Evolutionary conservation across 768 basidiomycete species (phyloP).

Genomic region (Rhodotorula diobovata): DNA sequence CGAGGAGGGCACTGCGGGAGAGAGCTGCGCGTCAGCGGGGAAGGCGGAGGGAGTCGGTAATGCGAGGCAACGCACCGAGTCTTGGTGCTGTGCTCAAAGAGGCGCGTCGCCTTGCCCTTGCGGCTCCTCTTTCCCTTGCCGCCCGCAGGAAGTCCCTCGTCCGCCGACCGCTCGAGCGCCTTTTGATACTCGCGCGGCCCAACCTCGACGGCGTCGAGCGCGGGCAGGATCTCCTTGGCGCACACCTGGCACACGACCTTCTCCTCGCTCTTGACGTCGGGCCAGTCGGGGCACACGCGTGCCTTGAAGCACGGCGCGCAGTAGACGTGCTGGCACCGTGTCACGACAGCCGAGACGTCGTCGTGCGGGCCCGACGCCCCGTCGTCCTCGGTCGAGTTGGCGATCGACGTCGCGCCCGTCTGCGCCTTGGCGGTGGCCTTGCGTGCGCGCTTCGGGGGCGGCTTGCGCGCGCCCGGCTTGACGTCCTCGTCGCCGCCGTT

Average conservation of each 20-base stretch:
- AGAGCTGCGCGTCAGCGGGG: background rate
- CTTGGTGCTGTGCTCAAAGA: constrained; percentile 44
- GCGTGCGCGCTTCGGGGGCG: background rate
- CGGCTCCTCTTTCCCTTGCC: constrained; percentile 56
- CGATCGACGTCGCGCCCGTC: constrained; percentile 15
- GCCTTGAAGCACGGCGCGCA: constrained; percentile 79
- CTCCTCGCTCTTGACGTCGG: constrained; percentile 56
- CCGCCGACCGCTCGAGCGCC: constrained; percentile 51
- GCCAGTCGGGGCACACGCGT: constrained; percentile 75
- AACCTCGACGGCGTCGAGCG: constrained; percentile 75
- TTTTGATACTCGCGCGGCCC: constrained; percentile 55
- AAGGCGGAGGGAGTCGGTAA: background rate
- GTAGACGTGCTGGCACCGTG: constrained; percentile 90
- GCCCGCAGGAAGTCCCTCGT: constrained; percentile 52
- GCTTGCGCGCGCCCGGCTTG: constrained; percentile 8
- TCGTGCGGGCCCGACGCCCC: background rate
- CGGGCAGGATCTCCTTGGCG: constrained; percentile 60
- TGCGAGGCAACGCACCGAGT: constrained; percentile 39
- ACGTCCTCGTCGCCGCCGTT: constrained; percentile 10
- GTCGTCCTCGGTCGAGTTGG: constrained; percentile 29
- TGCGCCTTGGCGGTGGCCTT: background rate
- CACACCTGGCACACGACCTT: constrained; percentile 71
- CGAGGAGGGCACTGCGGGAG: constrained; percentile 59
- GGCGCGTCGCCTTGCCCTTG: constrained; percentile 27
- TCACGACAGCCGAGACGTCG: constrained; percentile 58